Percentiles rank a stretch among this genome's conserved stretches.
phyloP scores from a whole-genome alignment of 148 eudicot species.

The Limonium bicolor region DNA sequence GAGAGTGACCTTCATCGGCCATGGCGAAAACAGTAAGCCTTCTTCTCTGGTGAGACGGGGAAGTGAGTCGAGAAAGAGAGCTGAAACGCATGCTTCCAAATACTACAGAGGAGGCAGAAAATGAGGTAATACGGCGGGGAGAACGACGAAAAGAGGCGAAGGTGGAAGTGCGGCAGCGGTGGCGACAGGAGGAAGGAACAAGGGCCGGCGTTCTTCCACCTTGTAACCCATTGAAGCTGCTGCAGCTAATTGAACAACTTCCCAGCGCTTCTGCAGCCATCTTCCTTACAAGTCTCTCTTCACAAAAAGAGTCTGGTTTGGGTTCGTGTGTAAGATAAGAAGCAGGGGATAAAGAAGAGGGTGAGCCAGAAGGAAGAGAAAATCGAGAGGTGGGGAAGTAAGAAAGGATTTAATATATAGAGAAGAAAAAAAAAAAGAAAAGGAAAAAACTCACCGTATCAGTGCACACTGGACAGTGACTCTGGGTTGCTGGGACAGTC shows the following conservation, averaged over 20 bases:
- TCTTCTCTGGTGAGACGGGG: background rate
- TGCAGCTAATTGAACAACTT: conserved; percentile 3
- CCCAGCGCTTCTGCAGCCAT: conserved; percentile 10
- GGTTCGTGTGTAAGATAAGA: background rate
- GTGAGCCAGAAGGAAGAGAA: too few species aligned
- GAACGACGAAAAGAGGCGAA: conserved; percentile 3
- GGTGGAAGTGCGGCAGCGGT: conserved; percentile 4
- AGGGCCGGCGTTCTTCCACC: conserved; percentile 1
- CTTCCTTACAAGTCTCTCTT: conserved; percentile 1
- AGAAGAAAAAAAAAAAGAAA: too few species aligned
- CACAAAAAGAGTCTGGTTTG: background rate
- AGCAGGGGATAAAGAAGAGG: background rate
- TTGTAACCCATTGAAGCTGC: background rate
- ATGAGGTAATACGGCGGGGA: conserved; percentile 1
- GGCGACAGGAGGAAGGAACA: conserved; percentile 4
- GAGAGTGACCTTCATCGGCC: conserved; percentile 9
- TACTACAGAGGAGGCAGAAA: conserved; percentile 3
- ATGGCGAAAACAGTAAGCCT: conserved; percentile 5
- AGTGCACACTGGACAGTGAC: too few species aligned
- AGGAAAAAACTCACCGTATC: too few species aligned
- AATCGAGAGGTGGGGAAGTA: background rate
- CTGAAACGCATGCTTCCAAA: conserved; percentile 6
- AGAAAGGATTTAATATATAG: too few species aligned
- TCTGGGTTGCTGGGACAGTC: too few species aligned
- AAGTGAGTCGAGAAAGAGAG: background rate